Evolutionary conservation across 2,329 filamentous ascomycete species (phyloP).

Genomic region (Colletotrichum filicis): DNA sequence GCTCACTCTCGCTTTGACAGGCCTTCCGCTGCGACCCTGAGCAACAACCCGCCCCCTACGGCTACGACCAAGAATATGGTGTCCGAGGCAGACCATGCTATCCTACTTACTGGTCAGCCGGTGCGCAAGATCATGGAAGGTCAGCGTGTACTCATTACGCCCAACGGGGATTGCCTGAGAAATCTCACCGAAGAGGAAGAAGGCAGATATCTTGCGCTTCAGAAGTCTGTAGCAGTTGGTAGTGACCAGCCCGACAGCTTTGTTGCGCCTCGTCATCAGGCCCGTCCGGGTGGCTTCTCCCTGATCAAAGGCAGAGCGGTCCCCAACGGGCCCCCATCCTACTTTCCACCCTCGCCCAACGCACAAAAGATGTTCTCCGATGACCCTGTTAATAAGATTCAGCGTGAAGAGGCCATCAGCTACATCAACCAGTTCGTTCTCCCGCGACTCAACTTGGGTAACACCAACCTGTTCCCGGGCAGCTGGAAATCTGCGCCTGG

Average conservation of each 20-base stretch:
- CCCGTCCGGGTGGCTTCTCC: constrained; percentile 66
- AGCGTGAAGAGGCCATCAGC: constrained; percentile 72
- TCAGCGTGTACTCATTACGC: constrained; percentile 77
- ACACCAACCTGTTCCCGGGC: constrained; percentile 53
- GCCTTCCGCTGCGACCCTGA: constrained; percentile 7
- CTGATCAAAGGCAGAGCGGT: constrained; percentile 74
- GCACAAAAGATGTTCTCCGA: constrained; percentile 53
- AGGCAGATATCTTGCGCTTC: constrained; percentile 75
- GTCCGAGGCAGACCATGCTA: constrained; percentile 64
- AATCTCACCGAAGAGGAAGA: constrained; percentile 77
- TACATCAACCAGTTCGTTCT: constrained; percentile 78
- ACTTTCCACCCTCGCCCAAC: constrained; percentile 63
- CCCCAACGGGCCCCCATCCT: constrained; percentile 71
- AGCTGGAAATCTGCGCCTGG: constrained; percentile 46
- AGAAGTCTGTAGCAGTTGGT: constrained; percentile 64
- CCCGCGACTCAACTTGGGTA: constrained; percentile 66
- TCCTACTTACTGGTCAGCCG: constrained; percentile 65
- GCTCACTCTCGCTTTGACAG: constrained; percentile 27
- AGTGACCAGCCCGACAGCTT: constrained; percentile 66
- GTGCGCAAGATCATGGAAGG: constrained; percentile 73
- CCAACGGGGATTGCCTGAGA: constrained; percentile 80
- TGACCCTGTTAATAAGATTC: constrained; percentile 73
- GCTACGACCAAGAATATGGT: constrained; percentile 56
- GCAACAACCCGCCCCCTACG: constrained; percentile 37
- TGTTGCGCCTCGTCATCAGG: constrained; percentile 64